Conservation (phyloP, 768 basidiomycete genomes). For the Amanita rubescens region DNA sequence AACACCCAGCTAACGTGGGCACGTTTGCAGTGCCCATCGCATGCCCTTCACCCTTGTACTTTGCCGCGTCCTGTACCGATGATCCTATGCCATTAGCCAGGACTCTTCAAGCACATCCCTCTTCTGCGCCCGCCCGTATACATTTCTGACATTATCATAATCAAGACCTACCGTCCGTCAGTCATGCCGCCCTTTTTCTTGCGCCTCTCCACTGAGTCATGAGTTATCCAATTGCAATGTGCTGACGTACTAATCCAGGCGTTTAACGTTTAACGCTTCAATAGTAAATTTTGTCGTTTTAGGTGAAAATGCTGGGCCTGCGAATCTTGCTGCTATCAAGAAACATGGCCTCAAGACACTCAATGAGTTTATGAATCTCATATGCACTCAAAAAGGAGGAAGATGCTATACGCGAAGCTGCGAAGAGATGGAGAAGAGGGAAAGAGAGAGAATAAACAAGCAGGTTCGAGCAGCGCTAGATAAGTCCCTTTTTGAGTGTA, state of each 20-base stretch:
- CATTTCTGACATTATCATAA: no score
- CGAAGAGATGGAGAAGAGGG: constrained; percentile 72
- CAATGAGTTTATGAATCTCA: constrained; percentile 76
- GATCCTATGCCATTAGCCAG: no score
- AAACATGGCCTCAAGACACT: constrained; percentile 72
- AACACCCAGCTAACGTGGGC: no score
- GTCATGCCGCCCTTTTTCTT: no score
- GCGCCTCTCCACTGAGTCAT: no score
- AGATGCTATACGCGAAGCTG: constrained; percentile 62
- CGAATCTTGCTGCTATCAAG: constrained; percentile 82
- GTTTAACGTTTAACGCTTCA: constrained; percentile 82
- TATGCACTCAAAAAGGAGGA: constrained; percentile 75
- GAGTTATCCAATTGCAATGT: no score
- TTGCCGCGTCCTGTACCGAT: no score
- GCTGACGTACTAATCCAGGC: constrained; percentile 36
- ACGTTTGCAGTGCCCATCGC: no score
- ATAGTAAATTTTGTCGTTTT: constrained; percentile 87
- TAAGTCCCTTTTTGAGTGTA: background rate
- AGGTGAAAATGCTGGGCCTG: constrained; percentile 81
- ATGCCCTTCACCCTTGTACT: no score
- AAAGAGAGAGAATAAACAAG: constrained; percentile 27
- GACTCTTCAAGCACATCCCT: no score
- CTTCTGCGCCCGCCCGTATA: no score
- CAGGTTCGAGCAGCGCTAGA: background rate
- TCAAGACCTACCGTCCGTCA: no score